phyloP scores from a whole-genome alignment of 2,329 filamentous ascomycete genomes.

The Dactylonectria macrodidyma region DNA sequence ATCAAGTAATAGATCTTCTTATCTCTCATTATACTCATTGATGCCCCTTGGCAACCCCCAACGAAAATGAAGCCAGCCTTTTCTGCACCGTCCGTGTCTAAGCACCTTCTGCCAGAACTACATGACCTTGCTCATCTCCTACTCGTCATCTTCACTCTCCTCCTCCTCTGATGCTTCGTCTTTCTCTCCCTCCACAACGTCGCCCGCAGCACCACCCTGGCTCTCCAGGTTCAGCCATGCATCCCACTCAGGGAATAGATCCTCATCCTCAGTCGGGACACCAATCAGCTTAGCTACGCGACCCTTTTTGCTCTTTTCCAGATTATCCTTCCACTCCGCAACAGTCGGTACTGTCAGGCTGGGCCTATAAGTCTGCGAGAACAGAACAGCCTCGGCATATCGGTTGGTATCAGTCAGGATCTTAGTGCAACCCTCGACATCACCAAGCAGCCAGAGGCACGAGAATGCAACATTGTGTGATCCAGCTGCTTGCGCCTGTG shows the following conservation, averaged over 20 bases:
- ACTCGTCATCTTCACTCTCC: slow-evolving; percentile 46
- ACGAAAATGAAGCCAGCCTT: slow-evolving; percentile 49
- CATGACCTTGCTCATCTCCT: slow-evolving; percentile 39
- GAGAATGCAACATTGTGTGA: slow-evolving; percentile 96
- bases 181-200: slow-evolving; percentile 42
- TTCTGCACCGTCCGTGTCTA: slow-evolving; percentile 49
- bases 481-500: slow-evolving; percentile 81
- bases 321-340: slow-evolving; percentile 82
- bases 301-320: slow-evolving; percentile 89
- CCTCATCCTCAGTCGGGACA: slow-evolving; percentile 84
- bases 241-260: slow-evolving; percentile 97
- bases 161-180: slow-evolving; percentile 36
- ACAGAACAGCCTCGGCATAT: slow-evolving; percentile 88
- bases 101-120: slow-evolving; percentile 40
- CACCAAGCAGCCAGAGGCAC: slow-evolving; percentile 87
- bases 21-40: slow-evolving; percentile 51
- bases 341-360: slow-evolving; percentile 79
- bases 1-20: slow-evolving; percentile 30
- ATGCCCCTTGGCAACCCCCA: slow-evolving; percentile 47
- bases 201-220: slow-evolving; percentile 68
- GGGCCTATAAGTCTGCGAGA: slow-evolving; percentile 96
- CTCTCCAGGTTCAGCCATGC: slow-evolving; percentile 87
- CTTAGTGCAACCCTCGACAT: slow-evolving; percentile 85
- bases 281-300: slow-evolving; percentile 89
- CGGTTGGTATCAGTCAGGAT: slow-evolving; percentile 85